Conservation (phyloP, 352 stramenopile genomes). For the Thalassiosira hispida region DNA sequence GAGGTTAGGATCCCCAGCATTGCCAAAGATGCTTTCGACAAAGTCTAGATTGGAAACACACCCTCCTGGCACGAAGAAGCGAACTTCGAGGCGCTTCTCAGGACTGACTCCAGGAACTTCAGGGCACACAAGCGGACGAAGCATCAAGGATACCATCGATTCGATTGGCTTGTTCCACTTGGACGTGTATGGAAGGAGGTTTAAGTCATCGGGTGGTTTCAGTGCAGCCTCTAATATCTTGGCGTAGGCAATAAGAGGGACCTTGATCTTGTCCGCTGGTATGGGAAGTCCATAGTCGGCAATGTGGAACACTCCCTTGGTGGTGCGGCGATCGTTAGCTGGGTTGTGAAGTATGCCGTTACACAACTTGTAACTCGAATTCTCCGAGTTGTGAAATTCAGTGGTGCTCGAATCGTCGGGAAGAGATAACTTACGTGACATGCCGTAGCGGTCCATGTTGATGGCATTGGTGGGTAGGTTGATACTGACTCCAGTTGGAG, state of each 20-base stretch:
- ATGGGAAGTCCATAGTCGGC: conserved; percentile 64
- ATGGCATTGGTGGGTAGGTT: conserved; percentile 50
- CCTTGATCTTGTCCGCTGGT: conserved; percentile 62
- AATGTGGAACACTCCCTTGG: conserved; percentile 67
- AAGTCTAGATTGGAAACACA: conserved; percentile 70
- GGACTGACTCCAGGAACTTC: conserved; percentile 57
- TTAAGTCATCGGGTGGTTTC: conserved; percentile 58
- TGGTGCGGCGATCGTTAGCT: conserved; percentile 61
- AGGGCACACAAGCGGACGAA: conserved; percentile 59
- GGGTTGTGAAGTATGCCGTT: conserved; percentile 66
- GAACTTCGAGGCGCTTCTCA: conserved; percentile 64
- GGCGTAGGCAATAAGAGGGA: conserved; percentile 59
- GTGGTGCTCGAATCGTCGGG: conserved; percentile 44
- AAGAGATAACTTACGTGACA: conserved; percentile 60
- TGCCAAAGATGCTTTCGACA: conserved; percentile 66
- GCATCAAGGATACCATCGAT: conserved; percentile 60
- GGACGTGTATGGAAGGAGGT: conserved; percentile 60
- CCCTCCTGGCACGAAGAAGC: conserved; percentile 65
- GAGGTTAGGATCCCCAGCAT: conserved; percentile 62
- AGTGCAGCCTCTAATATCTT: conserved; percentile 59
- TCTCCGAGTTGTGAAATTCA: conserved; percentile 64
- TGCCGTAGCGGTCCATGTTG: conserved; percentile 60
- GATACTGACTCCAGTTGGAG: conserved; percentile 45
- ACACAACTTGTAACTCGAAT: conserved; percentile 46
- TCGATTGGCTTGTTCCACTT: conserved; percentile 59